phyloP scores from a whole-genome alignment of 1,139 yeast species.

The Suhomyces chickasaworum region DNA sequence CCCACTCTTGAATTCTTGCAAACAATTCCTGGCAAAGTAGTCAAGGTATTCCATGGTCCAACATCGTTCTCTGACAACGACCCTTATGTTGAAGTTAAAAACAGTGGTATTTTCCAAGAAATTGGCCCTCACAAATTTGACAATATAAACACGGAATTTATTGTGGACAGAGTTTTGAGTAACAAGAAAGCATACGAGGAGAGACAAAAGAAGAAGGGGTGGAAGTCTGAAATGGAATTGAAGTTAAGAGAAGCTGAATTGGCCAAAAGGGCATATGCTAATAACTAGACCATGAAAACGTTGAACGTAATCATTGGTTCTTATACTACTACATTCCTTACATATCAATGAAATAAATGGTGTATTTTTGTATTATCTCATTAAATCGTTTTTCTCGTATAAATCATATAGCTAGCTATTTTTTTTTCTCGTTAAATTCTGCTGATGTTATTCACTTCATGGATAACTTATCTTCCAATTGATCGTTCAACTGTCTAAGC shows the following conservation, averaged over 20 bases:
- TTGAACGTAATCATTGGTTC: background rate
- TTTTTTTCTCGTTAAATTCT: background rate
- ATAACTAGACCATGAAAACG: background rate
- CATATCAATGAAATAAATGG: background rate
- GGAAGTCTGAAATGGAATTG: constrained; percentile 55
- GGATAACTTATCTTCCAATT: constrained; percentile 23
- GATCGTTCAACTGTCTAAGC: constrained; percentile 27
- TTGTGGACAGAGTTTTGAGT: constrained; percentile 66
- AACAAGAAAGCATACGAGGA: constrained; percentile 73
- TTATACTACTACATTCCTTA: background rate
- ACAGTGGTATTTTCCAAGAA: constrained; percentile 40
- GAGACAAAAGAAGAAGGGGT: constrained; percentile 76
- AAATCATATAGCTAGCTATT: too few species aligned
- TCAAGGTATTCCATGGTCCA: constrained; percentile 64
- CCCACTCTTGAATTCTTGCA: constrained; percentile 46
- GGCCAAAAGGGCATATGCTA: constrained; percentile 7
- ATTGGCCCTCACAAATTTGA: constrained; percentile 60
- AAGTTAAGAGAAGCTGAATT: constrained; percentile 29
- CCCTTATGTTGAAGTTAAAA: constrained; percentile 45
- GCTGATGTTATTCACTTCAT: constrained; percentile 2
- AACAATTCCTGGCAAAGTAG: constrained; percentile 42
- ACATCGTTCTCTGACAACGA: constrained; percentile 39
- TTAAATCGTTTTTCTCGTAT: constrained; percentile 3
- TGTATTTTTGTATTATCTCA: background rate
- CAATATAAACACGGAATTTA: constrained; percentile 61